Percentiles rank a stretch among this genome's conserved stretches.
phyloP scores from a whole-genome alignment of 2,329 filamentous ascomycete genomes.

The Ambrosiella xylebori region DNA sequence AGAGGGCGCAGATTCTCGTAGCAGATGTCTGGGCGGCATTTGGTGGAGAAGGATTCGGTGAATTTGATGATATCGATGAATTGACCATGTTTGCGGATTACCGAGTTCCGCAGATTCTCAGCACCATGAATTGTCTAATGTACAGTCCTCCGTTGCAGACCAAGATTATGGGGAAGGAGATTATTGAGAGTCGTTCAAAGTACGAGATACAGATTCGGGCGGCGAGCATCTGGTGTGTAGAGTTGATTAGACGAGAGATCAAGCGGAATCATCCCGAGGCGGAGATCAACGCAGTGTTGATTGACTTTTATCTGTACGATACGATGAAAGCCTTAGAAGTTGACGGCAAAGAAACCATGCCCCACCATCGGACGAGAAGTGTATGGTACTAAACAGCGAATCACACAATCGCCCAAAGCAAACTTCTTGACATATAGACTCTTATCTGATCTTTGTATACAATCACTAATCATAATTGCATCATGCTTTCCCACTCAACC shows the following conservation, averaged over 20 bases:
- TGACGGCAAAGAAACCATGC: constrained; percentile 41
- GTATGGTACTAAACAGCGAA: constrained; percentile 62
- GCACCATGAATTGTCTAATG: constrained; percentile 62
- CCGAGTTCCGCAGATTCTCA: constrained; percentile 82
- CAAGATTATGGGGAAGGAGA: constrained; percentile 45
- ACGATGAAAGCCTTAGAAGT: constrained; percentile 72
- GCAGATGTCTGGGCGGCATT: constrained; percentile 97
- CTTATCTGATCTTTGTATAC: not conserved
- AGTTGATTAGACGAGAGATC: constrained; percentile 73
- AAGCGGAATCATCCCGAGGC: constrained; percentile 51
- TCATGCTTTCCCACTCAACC: constrained; percentile 17
- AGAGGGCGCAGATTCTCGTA: constrained; percentile 88
- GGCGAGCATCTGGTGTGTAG: constrained; percentile 92
- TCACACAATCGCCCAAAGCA: not conserved
- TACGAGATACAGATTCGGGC: constrained; percentile 82
- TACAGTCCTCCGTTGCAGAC: constrained; percentile 68
- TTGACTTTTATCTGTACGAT: constrained; percentile 96
- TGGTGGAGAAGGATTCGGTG: constrained; percentile 59
- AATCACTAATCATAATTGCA: not conserved
- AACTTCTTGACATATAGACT: not conserved
- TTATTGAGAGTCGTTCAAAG: constrained; percentile 51
- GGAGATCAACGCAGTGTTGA: constrained; percentile 69
- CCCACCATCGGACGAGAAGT: constrained; percentile 78
- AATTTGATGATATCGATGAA: constrained; percentile 79
- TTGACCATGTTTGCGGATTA: constrained; percentile 99